These are phyloP conservation scores for Ganoderma leucocontextum DNA, from an alignment of 1,284 basidiomycete genomes.

Conservation along the genomic window DNA sequence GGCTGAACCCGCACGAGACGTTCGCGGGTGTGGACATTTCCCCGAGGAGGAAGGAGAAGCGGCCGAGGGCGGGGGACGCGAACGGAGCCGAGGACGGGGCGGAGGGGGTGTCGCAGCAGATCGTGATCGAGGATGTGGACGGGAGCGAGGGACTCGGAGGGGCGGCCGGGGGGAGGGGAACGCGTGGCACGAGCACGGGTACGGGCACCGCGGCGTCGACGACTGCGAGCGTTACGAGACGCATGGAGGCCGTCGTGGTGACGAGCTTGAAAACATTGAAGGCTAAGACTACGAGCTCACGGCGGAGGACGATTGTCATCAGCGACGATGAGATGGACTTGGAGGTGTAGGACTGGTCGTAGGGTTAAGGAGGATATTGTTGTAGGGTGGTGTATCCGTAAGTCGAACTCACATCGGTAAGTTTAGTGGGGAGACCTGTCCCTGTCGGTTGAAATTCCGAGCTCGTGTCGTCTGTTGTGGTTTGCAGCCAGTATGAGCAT, in stretches of 20 bases:
- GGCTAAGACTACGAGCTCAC: background rate
- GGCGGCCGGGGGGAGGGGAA: background rate
- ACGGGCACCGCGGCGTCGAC: slow-evolving; percentile 1
- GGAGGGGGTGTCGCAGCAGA: background rate
- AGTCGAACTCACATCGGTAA: background rate
- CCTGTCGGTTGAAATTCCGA: background rate
- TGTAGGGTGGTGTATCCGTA: background rate
- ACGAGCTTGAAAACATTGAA: slow-evolving; percentile 9
- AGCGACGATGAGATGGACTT: slow-evolving; percentile 6
- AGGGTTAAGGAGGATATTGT: background rate
- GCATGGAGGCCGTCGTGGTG: slow-evolving; percentile 20
- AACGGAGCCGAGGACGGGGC: background rate
- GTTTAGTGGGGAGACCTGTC: background rate
- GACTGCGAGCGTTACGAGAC: background rate
- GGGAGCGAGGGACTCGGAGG: background rate
- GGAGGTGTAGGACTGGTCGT: background rate
- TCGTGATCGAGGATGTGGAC: background rate
- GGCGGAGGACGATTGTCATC: background rate
- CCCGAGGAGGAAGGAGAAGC: background rate
- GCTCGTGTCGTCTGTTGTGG: background rate
- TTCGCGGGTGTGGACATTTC: slow-evolving; percentile 27
- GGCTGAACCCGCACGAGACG: slow-evolving; percentile 7
- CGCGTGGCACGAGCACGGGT: background rate
- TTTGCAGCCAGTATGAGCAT: background rate
- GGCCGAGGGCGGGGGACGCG: background rate